Evolutionary conservation across 78 protist species (phyloP), one percentile per base, ranked within the genome.

Genomic region (Dictyostelium intermedium): DNA sequence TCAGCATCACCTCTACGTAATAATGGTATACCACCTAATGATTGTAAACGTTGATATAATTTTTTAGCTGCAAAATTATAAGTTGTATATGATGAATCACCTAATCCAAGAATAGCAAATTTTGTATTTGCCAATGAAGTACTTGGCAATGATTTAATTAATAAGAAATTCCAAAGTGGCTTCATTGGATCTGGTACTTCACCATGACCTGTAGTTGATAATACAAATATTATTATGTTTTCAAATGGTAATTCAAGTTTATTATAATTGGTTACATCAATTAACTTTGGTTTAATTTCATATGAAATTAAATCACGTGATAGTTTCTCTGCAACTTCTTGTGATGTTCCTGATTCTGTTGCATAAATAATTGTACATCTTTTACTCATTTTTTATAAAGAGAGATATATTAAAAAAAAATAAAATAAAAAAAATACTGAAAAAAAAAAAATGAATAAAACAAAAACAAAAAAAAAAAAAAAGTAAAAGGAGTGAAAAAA

Each of bases 141-240:
- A 7, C 63, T 5, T 5, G 96, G 92, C 27, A 84, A 43, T 18
- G 82, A 53, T 70, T 84, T 45, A 16, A 86, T 85, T 35, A 92
- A 61, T 25, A 92, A 77, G 32, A 92, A 92, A 27, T 56, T 92
- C 96, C 96, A 92, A 63, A 92, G 85, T 8, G 73, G 56, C 18
- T 78, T 85, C 96, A 94, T 94, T 10, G 92, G 37, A 45, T 94
- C 96, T n/a, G 96, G 96, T 39, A 94, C 91, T n/a, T 94, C 96
- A 13, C 96, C 96, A 84, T 94, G 96, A 56, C 96, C 96, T 16
- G 89, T 60, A 2, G 96, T 94, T 10, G 96, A 94, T 7, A 94
- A 69, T 11, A 84, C 91, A 76, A 94, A 94, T 18, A 94, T 13
- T 3, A 94, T 81, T 4, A 82, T n/a, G 18, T 43, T 89, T 61